A percentile compares a stretch with the other conserved stretches of the same genome.
Conservation (phyloP, 2,329 filamentous ascomycete genomes). For the Calycina herbarum region DNA sequence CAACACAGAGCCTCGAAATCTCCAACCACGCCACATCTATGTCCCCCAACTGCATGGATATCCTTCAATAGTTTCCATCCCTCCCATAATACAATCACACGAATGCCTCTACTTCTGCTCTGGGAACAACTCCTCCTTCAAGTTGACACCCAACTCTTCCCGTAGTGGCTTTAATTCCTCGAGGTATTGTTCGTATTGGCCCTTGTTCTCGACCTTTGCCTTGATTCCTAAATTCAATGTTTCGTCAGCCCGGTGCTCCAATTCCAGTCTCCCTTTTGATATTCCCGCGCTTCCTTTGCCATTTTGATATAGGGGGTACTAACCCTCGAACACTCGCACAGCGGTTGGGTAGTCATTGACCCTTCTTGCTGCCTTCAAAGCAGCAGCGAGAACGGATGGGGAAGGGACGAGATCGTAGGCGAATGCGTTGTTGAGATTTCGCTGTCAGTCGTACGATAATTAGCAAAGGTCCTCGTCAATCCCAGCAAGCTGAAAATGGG, state of each 20-base stretch:
- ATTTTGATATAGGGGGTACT: slow-evolving; percentile 35
- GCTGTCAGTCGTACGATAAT: slow-evolving; percentile 48
- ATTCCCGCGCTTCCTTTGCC: slow-evolving; percentile 1
- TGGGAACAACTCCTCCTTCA: slow-evolving; percentile 93
- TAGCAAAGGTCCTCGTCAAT: slow-evolving; percentile 25
- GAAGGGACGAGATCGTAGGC: slow-evolving; percentile 99
- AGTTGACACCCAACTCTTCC: slow-evolving; percentile 86
- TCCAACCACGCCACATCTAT: slow-evolving; percentile 24
- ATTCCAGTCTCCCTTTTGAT: slow-evolving; percentile 5
- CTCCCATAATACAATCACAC: slow-evolving; percentile 18
- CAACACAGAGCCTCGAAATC: slow-evolving; percentile 29
- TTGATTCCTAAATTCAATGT: slow-evolving; percentile 72
- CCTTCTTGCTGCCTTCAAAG: slow-evolving; percentile 87
- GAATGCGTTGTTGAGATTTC: slow-evolving; percentile 99
- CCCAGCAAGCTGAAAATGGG: slow-evolving; percentile 5
- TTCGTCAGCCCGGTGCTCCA: slow-evolving; percentile 18
- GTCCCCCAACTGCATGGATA: slow-evolving; percentile 10
- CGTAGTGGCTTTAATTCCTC: slow-evolving; percentile 88
- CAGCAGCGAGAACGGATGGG: slow-evolving; percentile 84
- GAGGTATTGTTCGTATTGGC: slow-evolving; percentile 96
- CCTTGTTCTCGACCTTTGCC: slow-evolving; percentile 98
- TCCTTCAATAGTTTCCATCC: slow-evolving; percentile 28
- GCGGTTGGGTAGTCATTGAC: slow-evolving; percentile 99
- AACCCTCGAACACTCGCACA: slow-evolving; percentile 98
- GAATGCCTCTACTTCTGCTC: slow-evolving; percentile 41